These are phyloP conservation scores for Suillus decipiens DNA, from an alignment of 768 basidiomycete species.

Conservation along the genomic window DNA sequence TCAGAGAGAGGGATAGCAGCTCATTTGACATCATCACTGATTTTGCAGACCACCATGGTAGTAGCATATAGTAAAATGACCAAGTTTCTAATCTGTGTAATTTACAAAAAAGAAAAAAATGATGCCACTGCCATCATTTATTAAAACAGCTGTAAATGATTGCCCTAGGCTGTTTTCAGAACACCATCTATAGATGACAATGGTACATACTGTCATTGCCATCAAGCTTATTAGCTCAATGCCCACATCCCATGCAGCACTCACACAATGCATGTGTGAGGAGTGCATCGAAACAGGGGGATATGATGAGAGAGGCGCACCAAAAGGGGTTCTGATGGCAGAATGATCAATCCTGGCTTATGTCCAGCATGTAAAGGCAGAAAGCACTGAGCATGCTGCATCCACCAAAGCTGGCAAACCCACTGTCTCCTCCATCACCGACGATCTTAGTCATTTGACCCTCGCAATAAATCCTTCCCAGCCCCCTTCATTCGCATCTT, in stretches of 20 bases:
- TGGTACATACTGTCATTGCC: not conserved
- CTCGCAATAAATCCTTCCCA: not conserved
- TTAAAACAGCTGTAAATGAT: too few species aligned
- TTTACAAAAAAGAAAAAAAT: too few species aligned
- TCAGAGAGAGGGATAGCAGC: too few species aligned
- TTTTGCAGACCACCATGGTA: too few species aligned
- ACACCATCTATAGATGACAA: not conserved
- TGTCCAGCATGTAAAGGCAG: not conserved
- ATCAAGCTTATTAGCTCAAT: not conserved
- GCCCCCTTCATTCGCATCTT: not conserved
- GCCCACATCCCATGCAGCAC: not conserved
- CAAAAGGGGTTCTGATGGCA: not conserved
- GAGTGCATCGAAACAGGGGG: not conserved
- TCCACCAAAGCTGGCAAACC: not conserved
- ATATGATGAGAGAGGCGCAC: not conserved
- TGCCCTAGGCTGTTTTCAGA: too few species aligned
- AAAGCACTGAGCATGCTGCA: not conserved
- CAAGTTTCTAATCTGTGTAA: too few species aligned
- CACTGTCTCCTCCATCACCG: not conserved
- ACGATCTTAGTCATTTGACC: not conserved
- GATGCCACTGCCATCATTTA: too few species aligned
- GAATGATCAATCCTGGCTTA: not conserved
- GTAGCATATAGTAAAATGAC: too few species aligned
- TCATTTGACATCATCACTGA: too few species aligned
- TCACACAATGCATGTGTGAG: not conserved